Evolutionary conservation across 2,329 filamentous ascomycete species (phyloP), one percentile per base, ranked within the genome.

Genomic region (Niveomyces coronatus): DNA sequence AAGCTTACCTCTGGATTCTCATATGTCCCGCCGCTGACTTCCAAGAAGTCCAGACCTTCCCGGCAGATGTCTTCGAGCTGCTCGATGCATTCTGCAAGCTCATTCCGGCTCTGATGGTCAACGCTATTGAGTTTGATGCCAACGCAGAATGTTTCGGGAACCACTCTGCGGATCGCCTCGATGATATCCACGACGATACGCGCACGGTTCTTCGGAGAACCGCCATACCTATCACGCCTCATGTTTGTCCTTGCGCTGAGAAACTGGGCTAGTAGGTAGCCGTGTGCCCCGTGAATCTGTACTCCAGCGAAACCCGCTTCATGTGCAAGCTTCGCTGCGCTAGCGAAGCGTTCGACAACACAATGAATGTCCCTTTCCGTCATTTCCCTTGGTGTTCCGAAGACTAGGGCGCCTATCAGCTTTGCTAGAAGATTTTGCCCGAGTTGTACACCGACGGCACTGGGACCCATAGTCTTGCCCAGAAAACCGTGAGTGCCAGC

Each of bases 11-110:
- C 48, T 0, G 72, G 65, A 39, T 74, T 55, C 47, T 78, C 70
- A 44, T 71, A 78, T 0, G 56, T 70, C 0, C 81, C 79, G 1
- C 80, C 81, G 14, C 70, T 75, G 20, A 85, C 67, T 54, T 85
- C 79, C 4, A 85, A 57, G 45, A 82, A 83, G 54, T 85, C 80
- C 2, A 84, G 56, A 4, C 60, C 70, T 26, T 62, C 63, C 7
- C 55, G 57, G 0, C 54, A 54, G 4, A 79, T 65, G n/a, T 62
- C 50, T 14, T 60, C 54, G 10, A 80, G 61, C 49, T 83, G 78
- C 40, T 72, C 67, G 24, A 82, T 57, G 26, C 66, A 71, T 9
- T 76, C 75, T 8, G 67, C 55, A 14, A 74, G 47, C 35, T 58
- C 58, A 43, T 58, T 53, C 4, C 55, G 51, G 2, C 61, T 54